Base-by-base conservation (phyloP, 192 early-diverging fungal species). In the Spinellus fusiger region DNA sequence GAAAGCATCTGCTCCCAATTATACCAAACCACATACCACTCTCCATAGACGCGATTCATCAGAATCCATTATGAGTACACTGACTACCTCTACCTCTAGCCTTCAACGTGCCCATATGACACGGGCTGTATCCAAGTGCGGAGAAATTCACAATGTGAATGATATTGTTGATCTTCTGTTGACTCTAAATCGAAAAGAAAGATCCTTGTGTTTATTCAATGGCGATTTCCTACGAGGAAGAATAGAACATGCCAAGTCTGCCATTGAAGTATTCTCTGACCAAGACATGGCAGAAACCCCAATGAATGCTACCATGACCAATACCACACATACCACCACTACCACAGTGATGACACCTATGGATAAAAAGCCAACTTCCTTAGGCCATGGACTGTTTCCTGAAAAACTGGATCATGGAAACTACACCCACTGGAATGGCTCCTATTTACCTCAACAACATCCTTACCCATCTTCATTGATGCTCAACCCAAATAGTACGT, bases 91-190 rank as follows among this genome's bases (percentile, higher is more conserved):
- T 4, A 58, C 38, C 9, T 52, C 60, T 4, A 16, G 54, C 5
- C 37, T 50, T n/a, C 58, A 69, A 40, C 35, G 59, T 0, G 57
- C 69, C 13, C 73, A 62, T 12, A 61, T 76, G 33, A 33, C 34
- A 44, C 56, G 66, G 6, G 74, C 64, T 1, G 68, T 76, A 0
- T 12, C 58, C 5, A 52, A 62, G 18, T 29, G 54, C 23, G 62
- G 62, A 4, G 54, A 51, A n/a, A 38, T 35, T 32, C 54, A 60
- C 2, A 48, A 68, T 22, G 25, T 31, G 22, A 50, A 63, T 13
- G 74, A 73, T 34, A 76, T 76, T 32, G 71, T 73, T 4, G 74
- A 76, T 4, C 51, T 76, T 48, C 47, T 76, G 9, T 29, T 76
- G 29, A 66, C 70, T 3, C 55, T 76, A 27, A 73, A 62, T 31